phyloP scores from a whole-genome alignment of 345 rosid genomes.

The Dovyalis caffra region DNA sequence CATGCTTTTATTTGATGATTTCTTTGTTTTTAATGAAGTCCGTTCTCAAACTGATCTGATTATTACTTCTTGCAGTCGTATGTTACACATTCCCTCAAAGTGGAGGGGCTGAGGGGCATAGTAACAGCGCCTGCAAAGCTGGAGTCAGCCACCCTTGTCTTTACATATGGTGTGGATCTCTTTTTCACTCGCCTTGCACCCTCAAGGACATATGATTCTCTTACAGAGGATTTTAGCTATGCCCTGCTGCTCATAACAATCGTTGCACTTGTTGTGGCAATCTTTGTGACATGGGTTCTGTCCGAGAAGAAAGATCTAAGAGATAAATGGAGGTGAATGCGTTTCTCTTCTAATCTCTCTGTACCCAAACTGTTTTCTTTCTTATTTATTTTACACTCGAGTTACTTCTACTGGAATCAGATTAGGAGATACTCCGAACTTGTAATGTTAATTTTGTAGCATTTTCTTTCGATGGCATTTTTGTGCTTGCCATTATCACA shows the following conservation, averaged over 20 bases:
- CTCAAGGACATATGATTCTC: constrained; percentile 92
- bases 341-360: constrained; percentile 9
- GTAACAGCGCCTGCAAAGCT: constrained; percentile 88
- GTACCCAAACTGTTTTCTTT: constrained; percentile 18
- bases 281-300: constrained; percentile 76
- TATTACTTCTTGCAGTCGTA: constrained; percentile 56
- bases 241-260: constrained; percentile 89
- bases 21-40: background rate
- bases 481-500: background rate
- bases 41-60: background rate
- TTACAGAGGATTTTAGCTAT: constrained; percentile 91
- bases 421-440: constrained; percentile 23
- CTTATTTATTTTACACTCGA: background rate
- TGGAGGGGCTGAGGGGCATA: constrained; percentile 84
- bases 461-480: constrained; percentile 3
- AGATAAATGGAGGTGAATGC: constrained; percentile 80
- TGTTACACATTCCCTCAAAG: constrained; percentile 73
- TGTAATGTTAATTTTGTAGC: constrained; percentile 27
- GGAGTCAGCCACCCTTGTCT: constrained; percentile 89
- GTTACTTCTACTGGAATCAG: constrained; percentile 16
- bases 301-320: constrained; percentile 88
- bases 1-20: background rate
- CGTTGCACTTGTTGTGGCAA: constrained; percentile 75
- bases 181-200: constrained; percentile 92
- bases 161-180: constrained; percentile 87